A percentile compares a stretch with the other conserved stretches of the same genome.
Conservation (phyloP, 2,329 filamentous ascomycete species). For the Capronia coronata region DNA sequence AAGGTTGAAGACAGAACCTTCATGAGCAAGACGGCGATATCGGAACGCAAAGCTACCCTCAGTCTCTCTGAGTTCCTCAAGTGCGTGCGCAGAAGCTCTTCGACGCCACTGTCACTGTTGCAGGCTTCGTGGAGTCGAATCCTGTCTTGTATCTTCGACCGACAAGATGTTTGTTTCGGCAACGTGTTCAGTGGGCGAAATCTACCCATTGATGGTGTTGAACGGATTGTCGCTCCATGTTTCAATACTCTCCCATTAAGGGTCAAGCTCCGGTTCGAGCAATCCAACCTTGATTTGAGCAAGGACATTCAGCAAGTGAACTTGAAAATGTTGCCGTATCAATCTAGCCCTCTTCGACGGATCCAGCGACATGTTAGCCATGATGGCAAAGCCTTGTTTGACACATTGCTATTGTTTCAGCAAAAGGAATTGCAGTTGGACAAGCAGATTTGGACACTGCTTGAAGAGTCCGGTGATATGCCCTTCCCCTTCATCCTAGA, state of each 20-base stretch:
- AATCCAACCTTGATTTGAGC: slow-evolving; percentile 53
- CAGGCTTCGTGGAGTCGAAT: slow-evolving; percentile 68
- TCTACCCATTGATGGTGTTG: slow-evolving; percentile 57
- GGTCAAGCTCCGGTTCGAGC: slow-evolving; percentile 44
- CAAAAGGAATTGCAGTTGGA: slow-evolving; percentile 47
- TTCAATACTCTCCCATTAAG: slow-evolving; percentile 83
- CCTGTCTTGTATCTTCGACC: slow-evolving; percentile 51
- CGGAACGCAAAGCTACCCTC: slow-evolving; percentile 1
- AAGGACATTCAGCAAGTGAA: slow-evolving; percentile 57
- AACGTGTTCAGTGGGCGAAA: slow-evolving; percentile 76
- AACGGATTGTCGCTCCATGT: slow-evolving; percentile 74
- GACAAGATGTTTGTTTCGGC: slow-evolving; percentile 72
- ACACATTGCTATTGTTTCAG: slow-evolving; percentile 74
- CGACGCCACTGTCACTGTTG: slow-evolving; percentile 59
- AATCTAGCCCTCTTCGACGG: slow-evolving; percentile 66
- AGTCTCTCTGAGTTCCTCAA: slow-evolving; percentile 27
- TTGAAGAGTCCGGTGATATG: slow-evolving; percentile 50
- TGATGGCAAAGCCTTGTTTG: slow-evolving; percentile 59
- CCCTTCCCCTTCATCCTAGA: slow-evolving; percentile 72
- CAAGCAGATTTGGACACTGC: slow-evolving; percentile 45
- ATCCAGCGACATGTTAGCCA: slow-evolving; percentile 53
- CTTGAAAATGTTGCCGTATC: slow-evolving; percentile 56
- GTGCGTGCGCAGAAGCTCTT: slow-evolving; percentile 44
- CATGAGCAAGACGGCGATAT: background rate
- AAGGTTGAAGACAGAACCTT: background rate